Percentiles rank a stretch among this genome's conserved stretches.
Conservation (phyloP, 371 early-diverging fungal genomes). For the Mucor circinelloides region DNA sequence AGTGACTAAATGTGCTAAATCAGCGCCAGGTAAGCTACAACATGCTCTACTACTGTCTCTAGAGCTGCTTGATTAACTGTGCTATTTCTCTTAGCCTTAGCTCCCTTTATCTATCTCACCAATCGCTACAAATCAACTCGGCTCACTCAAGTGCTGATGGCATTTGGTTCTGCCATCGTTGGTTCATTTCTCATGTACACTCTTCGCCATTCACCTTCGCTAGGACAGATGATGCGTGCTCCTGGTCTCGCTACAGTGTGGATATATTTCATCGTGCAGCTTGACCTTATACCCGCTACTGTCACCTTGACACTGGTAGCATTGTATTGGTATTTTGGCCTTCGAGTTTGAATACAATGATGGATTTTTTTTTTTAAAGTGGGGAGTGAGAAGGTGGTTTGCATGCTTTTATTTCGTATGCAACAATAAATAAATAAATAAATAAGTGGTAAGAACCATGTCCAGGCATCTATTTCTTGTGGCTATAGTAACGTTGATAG, state of each 20-base stretch:
- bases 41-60: not conserved
- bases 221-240: slow-evolving; percentile 66
- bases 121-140: slow-evolving; percentile 51
- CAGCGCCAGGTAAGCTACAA: slow-evolving; percentile 62
- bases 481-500: slow-evolving; percentile 19
- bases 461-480: not conserved
- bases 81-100: slow-evolving; percentile 35
- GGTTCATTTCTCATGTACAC: slow-evolving; percentile 62
- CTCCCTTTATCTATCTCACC: slow-evolving; percentile 57
- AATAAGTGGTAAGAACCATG: not conserved
- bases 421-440: slow-evolving; percentile 11
- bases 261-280: slow-evolving; percentile 62
- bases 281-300: slow-evolving; percentile 58
- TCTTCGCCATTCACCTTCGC: slow-evolving; percentile 56
- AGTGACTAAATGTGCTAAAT: slow-evolving; percentile 37
- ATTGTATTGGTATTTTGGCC: slow-evolving; percentile 58
- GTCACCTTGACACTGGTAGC: slow-evolving; percentile 49
- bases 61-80: not conserved
- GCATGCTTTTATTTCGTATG: not conserved
- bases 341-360: slow-evolving; percentile 2
- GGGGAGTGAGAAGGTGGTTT: not conserved
- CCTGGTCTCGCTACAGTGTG: slow-evolving; percentile 65
- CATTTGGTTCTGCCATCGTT: slow-evolving; percentile 35
- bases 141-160: slow-evolving; percentile 50
- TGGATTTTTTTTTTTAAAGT: not conserved